Evolutionary conservation across 805 yeast genomes (phyloP), one percentile per base, ranked within the genome.

Genomic region (Helenozyma baotianmanensis): DNA sequence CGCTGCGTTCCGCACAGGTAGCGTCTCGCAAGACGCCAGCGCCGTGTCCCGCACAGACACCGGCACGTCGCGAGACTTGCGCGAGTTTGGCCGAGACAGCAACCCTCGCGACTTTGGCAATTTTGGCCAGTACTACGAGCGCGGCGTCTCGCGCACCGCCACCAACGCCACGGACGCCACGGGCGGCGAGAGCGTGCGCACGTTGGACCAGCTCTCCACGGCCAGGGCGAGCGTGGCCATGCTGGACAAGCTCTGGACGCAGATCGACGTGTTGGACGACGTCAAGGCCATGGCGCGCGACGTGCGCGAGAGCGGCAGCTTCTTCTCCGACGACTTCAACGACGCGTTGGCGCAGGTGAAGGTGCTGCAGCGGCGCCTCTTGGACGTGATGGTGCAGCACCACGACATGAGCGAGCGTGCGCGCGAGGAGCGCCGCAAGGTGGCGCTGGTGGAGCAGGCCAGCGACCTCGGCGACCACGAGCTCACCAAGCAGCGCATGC

Each of bases 231-330:
- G 68, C 29, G 79, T 76, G 14, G 79, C 83, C 33, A 64, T 74
- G 39, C 88, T 80, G 58, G 95, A 85, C 56, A 71, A 73, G 48
- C 65, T 85, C 28, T 89, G 95, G 95, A 80, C 90, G 6, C 94
- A 86, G 45, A 79, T 88, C 30, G 95, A 84, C 48, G 81, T 84
- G 0, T 66, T 90, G 41, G 89, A 86, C 43, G 95, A 85, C 42
- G 92, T 87, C 6, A 72, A 74, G 36, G 67, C 65, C 32, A 68
- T 81, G 64, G 76, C 85, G 1, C 48, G 49, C 12, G 64, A 69
- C 25, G 69, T 70, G 4, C 47, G 59, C 28, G 44, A 48, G 42
- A 70, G 56, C 30, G 70, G 68, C 25, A 67, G 70, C n/a, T 73
- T 65, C 48, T 78, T 78, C 50, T 73, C 72, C 35, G 64, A 58